phyloP scores from a whole-genome alignment of 192 early-diverging fungal species.

The Lunasporangiospora selenospora region DNA sequence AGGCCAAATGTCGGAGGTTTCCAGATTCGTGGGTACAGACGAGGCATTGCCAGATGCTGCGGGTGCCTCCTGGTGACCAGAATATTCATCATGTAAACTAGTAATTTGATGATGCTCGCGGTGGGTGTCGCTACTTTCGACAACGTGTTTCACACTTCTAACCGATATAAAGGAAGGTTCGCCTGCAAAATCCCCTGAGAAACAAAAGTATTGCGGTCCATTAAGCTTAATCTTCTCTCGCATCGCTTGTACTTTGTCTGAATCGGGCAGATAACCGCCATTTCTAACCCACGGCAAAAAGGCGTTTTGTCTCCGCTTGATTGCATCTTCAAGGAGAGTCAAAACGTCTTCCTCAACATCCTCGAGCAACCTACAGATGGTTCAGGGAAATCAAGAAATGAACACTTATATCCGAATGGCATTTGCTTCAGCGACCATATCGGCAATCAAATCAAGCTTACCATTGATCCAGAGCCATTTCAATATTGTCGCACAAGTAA shows the following conservation, averaged over 20 bases:
- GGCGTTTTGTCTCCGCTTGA: constrained; percentile 18
- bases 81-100: too few relatives aligned
- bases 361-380: constrained; percentile 23
- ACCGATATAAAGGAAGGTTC: too few relatives aligned
- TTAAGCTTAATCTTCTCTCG: neutral
- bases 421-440: neutral
- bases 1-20: too few relatives aligned
- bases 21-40: too few relatives aligned
- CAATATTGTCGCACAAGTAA: constrained; percentile 56
- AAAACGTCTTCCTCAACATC: constrained; percentile 24
- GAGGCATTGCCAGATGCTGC: too few relatives aligned
- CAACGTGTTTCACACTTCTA: too few relatives aligned
- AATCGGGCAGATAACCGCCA: constrained; percentile 23
- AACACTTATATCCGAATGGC: constrained; percentile 7
- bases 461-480: constrained; percentile 52
- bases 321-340: constrained; percentile 12
- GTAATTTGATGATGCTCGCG: too few relatives aligned
- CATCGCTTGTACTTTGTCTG: constrained; percentile 3
- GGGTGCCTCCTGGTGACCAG: too few relatives aligned
- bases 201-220: constrained; percentile 11
- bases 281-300: constrained; percentile 26
- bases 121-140: too few relatives aligned
- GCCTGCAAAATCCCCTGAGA: too few relatives aligned
- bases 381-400: constrained; percentile 5
- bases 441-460: constrained; percentile 1